Base-by-base conservation (phyloP, 2,329 filamentous ascomycete species). In the Colletotrichum sojae region DNA sequence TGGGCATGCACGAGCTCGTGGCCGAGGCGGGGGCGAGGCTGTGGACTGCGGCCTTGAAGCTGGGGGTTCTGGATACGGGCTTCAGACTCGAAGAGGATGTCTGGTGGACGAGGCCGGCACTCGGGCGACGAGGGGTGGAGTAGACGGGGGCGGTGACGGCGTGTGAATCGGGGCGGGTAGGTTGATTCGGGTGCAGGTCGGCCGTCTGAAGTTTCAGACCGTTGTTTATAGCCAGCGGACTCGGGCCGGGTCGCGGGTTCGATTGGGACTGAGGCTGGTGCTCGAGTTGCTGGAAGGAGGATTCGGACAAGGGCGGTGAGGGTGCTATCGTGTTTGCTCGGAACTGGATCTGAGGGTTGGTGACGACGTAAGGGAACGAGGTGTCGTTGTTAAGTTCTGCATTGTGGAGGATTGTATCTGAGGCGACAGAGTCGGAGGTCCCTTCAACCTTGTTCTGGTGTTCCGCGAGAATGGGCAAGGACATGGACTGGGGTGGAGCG, bases 1-100 rank as follows among this genome's bases (percentile, higher is more conserved):
- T 94, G 6, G 92, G 88, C n/a, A 92, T 85, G 36, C 86, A 83
- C 4, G 92, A 94, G 74, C 88, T 91, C 13, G 91, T 86, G 2
- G 89, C 84, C 45, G 88, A 90, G 16, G 79, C 76, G 31, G 83
- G 78, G 49, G 86, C 83, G 40, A 89, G 81, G 69, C 82, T 82
- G 52, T 82, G 78, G 18, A 89, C 78, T 54, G 85, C 82, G n/a
- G 86, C 83, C 74, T 90, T 90, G 69, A 90, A 78, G 75, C 89
- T 91, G 3, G 89, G 89, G 0, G 89, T 90, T 73, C 89, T 83
- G 22, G 87, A 87, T 18, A 90, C 76, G 6, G 86, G 85, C 54
- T 79, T 81, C n/a, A 89, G 76, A 39, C 80, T 86, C 20, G 85
- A 81, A 5, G 78, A 76, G 0, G 84, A 85, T 10, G 79, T 73